phyloP scores from a whole-genome alignment of 2,329 filamentous ascomycete species.

The Truncatella angustata region DNA sequence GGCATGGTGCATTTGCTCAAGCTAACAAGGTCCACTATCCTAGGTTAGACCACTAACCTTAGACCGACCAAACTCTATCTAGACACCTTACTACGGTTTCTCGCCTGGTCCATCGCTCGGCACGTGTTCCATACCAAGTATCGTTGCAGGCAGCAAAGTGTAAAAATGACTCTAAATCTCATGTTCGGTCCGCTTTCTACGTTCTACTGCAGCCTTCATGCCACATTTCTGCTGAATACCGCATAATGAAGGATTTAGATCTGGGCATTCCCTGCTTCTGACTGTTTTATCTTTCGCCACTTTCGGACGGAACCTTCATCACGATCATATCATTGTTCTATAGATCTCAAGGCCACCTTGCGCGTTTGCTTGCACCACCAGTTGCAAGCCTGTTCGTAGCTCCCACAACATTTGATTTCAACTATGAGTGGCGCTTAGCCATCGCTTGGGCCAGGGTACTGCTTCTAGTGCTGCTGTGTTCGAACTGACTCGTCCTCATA shows the following conservation, averaged over 20 bases:
- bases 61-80: too few relatives aligned
- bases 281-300: background rate
- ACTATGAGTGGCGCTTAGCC: too few relatives aligned
- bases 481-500: too few relatives aligned
- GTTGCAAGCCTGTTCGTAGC: background rate
- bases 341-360: background rate
- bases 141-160: conserved; percentile 4
- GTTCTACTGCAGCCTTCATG: background rate
- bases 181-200: too few relatives aligned
- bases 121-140: background rate
- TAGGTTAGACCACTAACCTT: too few relatives aligned
- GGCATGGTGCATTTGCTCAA: too few relatives aligned
- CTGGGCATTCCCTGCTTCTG: background rate
- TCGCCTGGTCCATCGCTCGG: too few relatives aligned
- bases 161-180: background rate
- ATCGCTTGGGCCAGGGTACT: too few relatives aligned
- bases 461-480: too few relatives aligned
- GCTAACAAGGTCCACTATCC: too few relatives aligned
- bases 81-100: too few relatives aligned
- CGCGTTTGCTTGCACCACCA: background rate
- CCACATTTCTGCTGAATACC: background rate
- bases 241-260: background rate
- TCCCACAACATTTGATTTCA: background rate
- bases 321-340: background rate
- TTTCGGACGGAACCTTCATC: background rate